Percentiles rank a stretch among this genome's conserved stretches.
These are phyloP conservation scores for Barbatosphaeria neglecta DNA, from an alignment of 495 filamentous ascomycete species.

Conservation along the genomic window DNA sequence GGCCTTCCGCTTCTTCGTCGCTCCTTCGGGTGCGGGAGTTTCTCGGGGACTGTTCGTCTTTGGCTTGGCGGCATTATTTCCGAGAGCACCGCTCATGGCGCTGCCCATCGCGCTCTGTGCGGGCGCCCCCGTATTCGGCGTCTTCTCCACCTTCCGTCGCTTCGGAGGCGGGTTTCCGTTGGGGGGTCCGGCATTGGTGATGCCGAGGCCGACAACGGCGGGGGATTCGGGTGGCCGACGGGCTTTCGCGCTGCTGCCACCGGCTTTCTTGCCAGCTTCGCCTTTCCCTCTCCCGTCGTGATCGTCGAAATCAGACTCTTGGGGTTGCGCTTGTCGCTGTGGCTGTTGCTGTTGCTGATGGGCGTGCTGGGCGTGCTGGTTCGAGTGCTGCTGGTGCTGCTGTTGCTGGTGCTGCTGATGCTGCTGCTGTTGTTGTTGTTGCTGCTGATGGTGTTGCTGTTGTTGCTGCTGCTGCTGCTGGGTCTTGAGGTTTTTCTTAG, in stretches of 20 bases:
- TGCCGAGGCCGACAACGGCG: slow-evolving; percentile 41
- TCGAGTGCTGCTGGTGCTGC: too few relatives aligned
- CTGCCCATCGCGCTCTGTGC: slow-evolving; percentile 68
- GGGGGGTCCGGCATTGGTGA: slow-evolving; percentile 27
- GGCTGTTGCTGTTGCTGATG: slow-evolving; percentile 58
- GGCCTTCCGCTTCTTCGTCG: slow-evolving; percentile 54
- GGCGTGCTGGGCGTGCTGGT: too few relatives aligned
- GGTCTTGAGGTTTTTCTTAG: slow-evolving; percentile 56
- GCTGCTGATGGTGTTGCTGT: too few relatives aligned
- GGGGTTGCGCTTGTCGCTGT: slow-evolving; percentile 28
- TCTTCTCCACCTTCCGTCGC: slow-evolving; percentile 69
- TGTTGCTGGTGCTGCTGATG: too few relatives aligned
- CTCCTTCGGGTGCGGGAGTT: slow-evolving; percentile 46
- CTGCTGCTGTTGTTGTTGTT: too few relatives aligned
- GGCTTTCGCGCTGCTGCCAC: slow-evolving; percentile 40
- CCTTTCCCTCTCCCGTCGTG: slow-evolving; percentile 31
- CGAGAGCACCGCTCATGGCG: slow-evolving; percentile 50
- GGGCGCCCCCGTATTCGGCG: slow-evolving; percentile 38
- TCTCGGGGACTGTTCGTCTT: slow-evolving; percentile 50
- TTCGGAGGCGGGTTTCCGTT: slow-evolving; percentile 48
- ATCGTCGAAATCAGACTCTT: slow-evolving; percentile 73
- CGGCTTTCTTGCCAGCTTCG: slow-evolving; percentile 48
- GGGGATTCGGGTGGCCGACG: slow-evolving; percentile 48
- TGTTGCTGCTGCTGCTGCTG: slow-evolving; percentile 25
- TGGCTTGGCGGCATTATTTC: slow-evolving; percentile 34